Conservation (phyloP, 2,329 filamentous ascomycete species). For the Sclerotinia nivalis region DNA sequence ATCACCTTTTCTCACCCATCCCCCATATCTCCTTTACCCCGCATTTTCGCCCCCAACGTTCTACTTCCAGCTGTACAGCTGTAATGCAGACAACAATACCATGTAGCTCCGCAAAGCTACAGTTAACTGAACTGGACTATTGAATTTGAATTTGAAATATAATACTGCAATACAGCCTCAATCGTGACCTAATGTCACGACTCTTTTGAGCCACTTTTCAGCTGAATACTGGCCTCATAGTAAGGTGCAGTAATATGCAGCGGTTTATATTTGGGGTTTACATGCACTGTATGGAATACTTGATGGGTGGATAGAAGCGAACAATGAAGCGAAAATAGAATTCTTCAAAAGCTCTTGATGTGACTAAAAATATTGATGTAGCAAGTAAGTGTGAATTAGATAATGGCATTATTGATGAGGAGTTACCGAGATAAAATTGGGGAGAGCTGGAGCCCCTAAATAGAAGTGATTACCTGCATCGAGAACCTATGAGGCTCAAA, state of each 20-base stretch:
- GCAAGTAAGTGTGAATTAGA: neutral
- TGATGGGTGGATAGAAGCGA: neutral
- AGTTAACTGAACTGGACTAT: conserved; percentile 12
- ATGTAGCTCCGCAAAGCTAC: conserved; percentile 7
- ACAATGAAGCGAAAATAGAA: neutral
- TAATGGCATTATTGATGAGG: neutral
- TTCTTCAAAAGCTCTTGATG: neutral
- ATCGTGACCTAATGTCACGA: conserved; percentile 10
- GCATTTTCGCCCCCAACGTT: conserved; percentile 17
- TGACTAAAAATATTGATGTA: neutral
- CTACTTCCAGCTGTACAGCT: conserved; percentile 11
- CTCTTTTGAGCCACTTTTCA: conserved; percentile 8
- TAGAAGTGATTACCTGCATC: neutral
- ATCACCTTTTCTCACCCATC: conserved; percentile 9
- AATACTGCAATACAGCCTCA: conserved; percentile 23
- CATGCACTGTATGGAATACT: neutral
- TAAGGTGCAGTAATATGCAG: neutral
- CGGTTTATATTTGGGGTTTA: conserved; percentile 8
- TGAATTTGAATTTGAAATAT: conserved; percentile 8
- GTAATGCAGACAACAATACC: conserved; percentile 5
- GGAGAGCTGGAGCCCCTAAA: neutral
- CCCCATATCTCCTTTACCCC: conserved; percentile 20
- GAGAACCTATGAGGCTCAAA: neutral
- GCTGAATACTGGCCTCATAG: conserved; percentile 5
- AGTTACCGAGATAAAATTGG: neutral